phyloP scores from a whole-genome alignment of 2,329 filamentous ascomycete genomes.

The Exophiala phaeomuriformis region DNA sequence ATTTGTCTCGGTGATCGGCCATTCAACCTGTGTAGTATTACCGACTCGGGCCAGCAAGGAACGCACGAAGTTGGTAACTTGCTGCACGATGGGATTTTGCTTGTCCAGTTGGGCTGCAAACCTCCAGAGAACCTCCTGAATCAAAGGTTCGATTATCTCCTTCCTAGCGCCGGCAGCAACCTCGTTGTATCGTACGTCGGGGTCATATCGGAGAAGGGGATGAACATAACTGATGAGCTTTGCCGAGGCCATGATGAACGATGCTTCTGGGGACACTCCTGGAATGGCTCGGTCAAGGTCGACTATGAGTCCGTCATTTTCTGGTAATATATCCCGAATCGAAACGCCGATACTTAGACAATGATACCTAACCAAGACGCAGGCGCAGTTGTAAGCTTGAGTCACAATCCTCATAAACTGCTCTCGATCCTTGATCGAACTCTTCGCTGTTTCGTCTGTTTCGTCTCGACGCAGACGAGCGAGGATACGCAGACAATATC shows the following conservation, averaged over 20 bases:
- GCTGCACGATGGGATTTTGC: slow-evolving; percentile 10
- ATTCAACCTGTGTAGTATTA: background rate
- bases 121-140: background rate
- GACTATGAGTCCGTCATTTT: background rate
- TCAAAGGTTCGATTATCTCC: no score
- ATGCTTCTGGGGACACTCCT: background rate
- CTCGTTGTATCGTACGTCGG: no score
- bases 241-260: background rate
- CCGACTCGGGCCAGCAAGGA: background rate
- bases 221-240: background rate
- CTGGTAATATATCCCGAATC: background rate
- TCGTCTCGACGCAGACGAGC: slow-evolving; percentile 1
- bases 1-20: background rate
- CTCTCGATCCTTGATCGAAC: background rate
- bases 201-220: background rate
- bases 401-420: background rate
- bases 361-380: slow-evolving; percentile 8
- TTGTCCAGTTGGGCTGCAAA: background rate
- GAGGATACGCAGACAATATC: slow-evolving; percentile 4
- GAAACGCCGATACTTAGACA: slow-evolving; percentile 10
- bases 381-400: slow-evolving; percentile 10
- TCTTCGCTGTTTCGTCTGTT: background rate
- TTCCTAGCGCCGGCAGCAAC: no score
- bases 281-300: background rate
- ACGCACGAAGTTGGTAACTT: background rate